Evolutionary conservation across 2,329 filamentous ascomycete genomes (phyloP).

Genomic region (Pseudopithomyces chartarum): DNA sequence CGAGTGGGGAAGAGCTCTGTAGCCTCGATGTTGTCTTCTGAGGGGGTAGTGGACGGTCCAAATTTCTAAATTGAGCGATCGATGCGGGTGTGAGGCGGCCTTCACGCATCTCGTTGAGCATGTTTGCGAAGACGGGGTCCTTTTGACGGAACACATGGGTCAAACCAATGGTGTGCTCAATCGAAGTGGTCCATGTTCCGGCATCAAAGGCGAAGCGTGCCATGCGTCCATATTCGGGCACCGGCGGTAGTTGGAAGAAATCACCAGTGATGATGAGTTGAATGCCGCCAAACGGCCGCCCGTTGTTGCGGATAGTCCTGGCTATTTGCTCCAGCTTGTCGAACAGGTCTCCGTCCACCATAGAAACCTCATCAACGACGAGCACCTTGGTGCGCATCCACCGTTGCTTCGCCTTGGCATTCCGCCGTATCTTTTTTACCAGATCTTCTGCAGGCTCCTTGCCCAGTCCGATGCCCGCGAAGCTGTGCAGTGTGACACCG

Average conservation of each 20-base stretch:
- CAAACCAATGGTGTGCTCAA: slow-evolving; percentile 93
- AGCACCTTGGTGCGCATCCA: slow-evolving; percentile 90
- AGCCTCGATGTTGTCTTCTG: slow-evolving; percentile 76
- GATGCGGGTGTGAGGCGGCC: slow-evolving; percentile 80
- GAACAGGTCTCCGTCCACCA: slow-evolving; percentile 97
- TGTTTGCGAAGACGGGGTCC: slow-evolving; percentile 84
- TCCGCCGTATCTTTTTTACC: slow-evolving; percentile 88
- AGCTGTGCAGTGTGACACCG: slow-evolving; percentile 94
- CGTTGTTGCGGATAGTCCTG: slow-evolving; percentile 84
- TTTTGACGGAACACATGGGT: slow-evolving; percentile 97
- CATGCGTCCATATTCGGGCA: slow-evolving; percentile 75
- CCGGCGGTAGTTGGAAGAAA: slow-evolving; percentile 95
- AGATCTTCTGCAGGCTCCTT: slow-evolving; percentile 83
- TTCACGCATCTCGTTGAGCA: slow-evolving; percentile 98
- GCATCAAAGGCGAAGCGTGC: slow-evolving; percentile 94
- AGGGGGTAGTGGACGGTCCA: slow-evolving; percentile 68
- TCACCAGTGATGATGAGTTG: slow-evolving; percentile 95
- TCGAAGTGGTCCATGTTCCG: slow-evolving; percentile 86
- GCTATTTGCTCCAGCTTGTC: slow-evolving; percentile 94
- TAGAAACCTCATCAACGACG: slow-evolving; percentile 93
- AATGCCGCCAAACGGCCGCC: slow-evolving; percentile 91
- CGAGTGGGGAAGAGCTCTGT: slow-evolving; percentile 95
- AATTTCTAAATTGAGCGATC: slow-evolving; percentile 73
- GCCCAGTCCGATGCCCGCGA: slow-evolving; percentile 90
- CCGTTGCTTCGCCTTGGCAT: slow-evolving; percentile 82